Evolutionary conservation across 257 asterid genomes (phyloP).

Genomic region (Oldenlandia corymbosa): DNA sequence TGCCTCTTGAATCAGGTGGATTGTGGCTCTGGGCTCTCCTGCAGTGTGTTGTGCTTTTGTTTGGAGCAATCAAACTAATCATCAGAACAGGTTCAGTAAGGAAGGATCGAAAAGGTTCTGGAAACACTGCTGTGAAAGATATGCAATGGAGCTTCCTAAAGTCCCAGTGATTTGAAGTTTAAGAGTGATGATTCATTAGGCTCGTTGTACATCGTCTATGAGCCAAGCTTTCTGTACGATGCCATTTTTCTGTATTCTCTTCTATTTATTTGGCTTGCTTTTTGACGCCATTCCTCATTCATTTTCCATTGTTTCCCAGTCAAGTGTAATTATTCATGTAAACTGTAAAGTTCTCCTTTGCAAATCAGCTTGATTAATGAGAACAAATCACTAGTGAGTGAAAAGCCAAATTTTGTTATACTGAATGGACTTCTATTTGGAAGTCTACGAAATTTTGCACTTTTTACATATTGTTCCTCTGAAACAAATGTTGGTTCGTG

Average conservation of each 20-base stretch:
- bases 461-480: too few species aligned
- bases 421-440: not conserved
- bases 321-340: conserved; percentile 19
- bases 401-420: not conserved
- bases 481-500: too few species aligned
- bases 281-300: conserved; percentile 11
- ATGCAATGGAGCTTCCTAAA: not conserved
- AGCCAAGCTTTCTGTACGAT: not conserved
- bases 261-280: conserved; percentile 2
- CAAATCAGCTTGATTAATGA: not conserved
- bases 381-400: not conserved
- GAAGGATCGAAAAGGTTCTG: not conserved
- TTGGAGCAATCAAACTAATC: not conserved
- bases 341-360: conserved; percentile 7
- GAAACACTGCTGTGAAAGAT: not conserved
- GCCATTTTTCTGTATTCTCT: not conserved
- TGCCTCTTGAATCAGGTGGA: not conserved
- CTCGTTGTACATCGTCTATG: conserved; percentile 3
- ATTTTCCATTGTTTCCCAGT: conserved; percentile 1
- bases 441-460: too few species aligned
- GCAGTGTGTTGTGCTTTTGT: conserved; percentile 6
- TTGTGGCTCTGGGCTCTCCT: not conserved
- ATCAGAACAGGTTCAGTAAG: not conserved
- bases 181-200: conserved; percentile 1
- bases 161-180: not conserved